These are phyloP conservation scores for Acanthochlamys bracteata DNA, from an alignment of 106 monocot genomes.

Conservation along the genomic window DNA sequence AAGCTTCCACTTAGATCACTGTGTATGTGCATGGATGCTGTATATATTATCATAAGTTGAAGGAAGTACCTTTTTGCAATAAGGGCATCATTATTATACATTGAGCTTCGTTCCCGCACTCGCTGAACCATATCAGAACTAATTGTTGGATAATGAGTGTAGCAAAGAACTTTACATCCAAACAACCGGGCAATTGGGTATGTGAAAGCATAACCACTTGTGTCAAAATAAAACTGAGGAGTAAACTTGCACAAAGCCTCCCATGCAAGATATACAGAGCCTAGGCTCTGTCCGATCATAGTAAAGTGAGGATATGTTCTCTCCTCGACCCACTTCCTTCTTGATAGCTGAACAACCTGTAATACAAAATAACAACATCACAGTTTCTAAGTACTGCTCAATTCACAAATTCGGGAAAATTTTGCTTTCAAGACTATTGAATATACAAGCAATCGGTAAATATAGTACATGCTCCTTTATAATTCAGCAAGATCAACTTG, in stretches of 20 bases:
- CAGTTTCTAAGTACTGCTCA: too few species aligned
- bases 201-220: conserved; percentile 97
- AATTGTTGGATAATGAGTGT: conserved; percentile 96
- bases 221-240: conserved; percentile 79
- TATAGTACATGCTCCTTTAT: too few species aligned
- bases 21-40: too few species aligned
- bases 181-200: conserved; percentile 89
- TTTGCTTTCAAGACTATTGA: too few species aligned
- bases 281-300: conserved; percentile 94
- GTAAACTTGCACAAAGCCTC: conserved; percentile 80
- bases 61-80: conserved; percentile 67
- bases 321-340: conserved; percentile 88
- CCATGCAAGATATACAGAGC: conserved; percentile 87
- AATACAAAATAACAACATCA: background rate
- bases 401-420: too few species aligned
- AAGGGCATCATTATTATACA: conserved; percentile 78
- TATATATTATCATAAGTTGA: too few species aligned
- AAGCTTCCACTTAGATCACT: too few species aligned
- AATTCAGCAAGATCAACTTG: too few species aligned
- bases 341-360: conserved; percentile 66
- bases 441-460: too few species aligned
- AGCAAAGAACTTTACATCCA: conserved; percentile 90
- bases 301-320: conserved; percentile 83
- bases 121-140: conserved; percentile 92
- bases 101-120: conserved; percentile 48